Base-by-base conservation (phyloP, 2,329 filamentous ascomycete genomes). In the Anisogramma anomala region DNA sequence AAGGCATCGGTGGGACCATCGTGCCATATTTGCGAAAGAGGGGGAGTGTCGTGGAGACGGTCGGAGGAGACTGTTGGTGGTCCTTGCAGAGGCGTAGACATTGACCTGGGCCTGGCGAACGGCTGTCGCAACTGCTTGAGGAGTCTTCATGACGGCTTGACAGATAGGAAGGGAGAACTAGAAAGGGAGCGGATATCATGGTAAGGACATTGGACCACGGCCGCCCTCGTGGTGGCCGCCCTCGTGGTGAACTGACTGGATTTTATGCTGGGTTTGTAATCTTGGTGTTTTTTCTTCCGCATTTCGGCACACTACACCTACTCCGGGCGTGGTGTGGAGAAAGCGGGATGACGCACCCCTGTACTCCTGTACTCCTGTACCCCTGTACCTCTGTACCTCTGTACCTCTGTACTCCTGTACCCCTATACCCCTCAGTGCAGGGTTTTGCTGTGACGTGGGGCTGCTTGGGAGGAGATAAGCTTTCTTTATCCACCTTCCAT, bases 101-200 rank as follows among this genome's bases (percentile, higher is more conserved):
- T 41, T 22, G 0, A 42, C 33, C 11, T 31, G 36, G 14, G 42
- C 41, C 28, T 46, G 46, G 41, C 50, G 47, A 22, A 52, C 25
- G 34, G 50, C 46, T 39, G 37, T 43, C 23, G 45, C 40, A 32
- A 46, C 31, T 6, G 47, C 27, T 39, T 39, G 43, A 26, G 48
- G 49, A 13, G 41, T 42, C 36, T 41, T 52, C 50, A 52, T 52
- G 36, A 25, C 35, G 34, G 23, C 51, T 50, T 51, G 10, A 10
- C 43, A 31, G 18, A 9, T 26, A 25, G 6, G 28, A 14, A 32
- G 9, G n/a, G 32, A 22, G 11, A 22, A n/a, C n/a, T n/a, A n/a
- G 17, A 15, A n/a, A 19, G 31, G 14, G 3, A 17, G 10, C 8
- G 18, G 30, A 3, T 3, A 30, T 6, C 8, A 14, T 3, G 25